Evolutionary conservation across 768 basidiomycete genomes (phyloP), one percentile per base, ranked within the genome.

Genomic region (Mycena vulgaris): DNA sequence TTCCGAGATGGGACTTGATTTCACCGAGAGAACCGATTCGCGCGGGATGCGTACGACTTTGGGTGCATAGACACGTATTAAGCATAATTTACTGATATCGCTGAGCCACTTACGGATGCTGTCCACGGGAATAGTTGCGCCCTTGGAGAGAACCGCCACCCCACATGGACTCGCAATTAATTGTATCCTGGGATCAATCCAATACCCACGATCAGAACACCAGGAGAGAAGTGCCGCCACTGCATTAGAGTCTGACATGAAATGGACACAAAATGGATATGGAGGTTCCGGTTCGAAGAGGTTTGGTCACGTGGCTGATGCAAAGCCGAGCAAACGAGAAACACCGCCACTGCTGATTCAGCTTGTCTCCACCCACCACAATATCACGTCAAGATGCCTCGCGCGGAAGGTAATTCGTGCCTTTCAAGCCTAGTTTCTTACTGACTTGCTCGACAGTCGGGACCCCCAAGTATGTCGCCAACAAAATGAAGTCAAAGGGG

Each of bases 401-500:
- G 93, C 66, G 93, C 93, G 76, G 93, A 94, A 93, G 93, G 93
- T 90, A 73, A 28, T 21, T 33, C 39, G 14, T 17, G 7, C 9
- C 33, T 60, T 17, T 27, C 25, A 31, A 4, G 1, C 40, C 8
- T n/a, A n/a, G 14, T 23, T 9, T 35, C 21, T 48, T 45, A 33
- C 64, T 65, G 23, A 74, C 51, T 37, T 27, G 48, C 10, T 37
- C 42, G 55, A 3, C 69, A 95, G 95, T 93, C 75, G 95, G 95
- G 78, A 95, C 95, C 8, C 93, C 95, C 28, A 96, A 96, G 82
- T 93, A 89, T 81, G 83, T 97, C 70, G 95, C 95, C 25, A 99
- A 99, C 81, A 93, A 95, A 82, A 97, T 97, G 93, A 98, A 98
- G 84, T 93, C 96, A 66, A 98, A 98, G 78, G 97, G 96, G 75